These are phyloP conservation scores for Sarocladium kiliense DNA, from an alignment of 2,329 filamentous ascomycete genomes.

Conservation along the genomic window DNA sequence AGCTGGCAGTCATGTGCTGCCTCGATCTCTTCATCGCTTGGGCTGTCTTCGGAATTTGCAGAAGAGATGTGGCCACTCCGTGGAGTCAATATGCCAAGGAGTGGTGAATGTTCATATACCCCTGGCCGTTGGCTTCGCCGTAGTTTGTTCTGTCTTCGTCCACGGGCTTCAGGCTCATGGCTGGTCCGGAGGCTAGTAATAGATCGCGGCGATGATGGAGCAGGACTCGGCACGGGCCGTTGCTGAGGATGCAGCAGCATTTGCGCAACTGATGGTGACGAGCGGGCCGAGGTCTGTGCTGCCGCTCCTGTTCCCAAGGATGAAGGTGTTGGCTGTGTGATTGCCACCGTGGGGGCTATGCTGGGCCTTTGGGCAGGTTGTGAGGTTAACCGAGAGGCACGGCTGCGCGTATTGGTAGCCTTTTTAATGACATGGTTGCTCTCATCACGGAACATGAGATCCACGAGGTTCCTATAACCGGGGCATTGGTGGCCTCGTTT, in stretches of 20 bases:
- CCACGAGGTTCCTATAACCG: conserved; percentile 49
- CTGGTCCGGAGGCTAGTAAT: not conserved
- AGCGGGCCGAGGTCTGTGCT: not conserved
- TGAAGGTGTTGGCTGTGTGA: not conserved
- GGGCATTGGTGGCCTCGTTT: conserved; percentile 47
- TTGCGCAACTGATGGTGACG: not conserved
- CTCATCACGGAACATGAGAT: conserved; percentile 54
- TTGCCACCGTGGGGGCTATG: not conserved
- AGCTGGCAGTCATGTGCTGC: not conserved
- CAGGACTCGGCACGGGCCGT: not conserved
- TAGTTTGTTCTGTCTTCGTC: not conserved
- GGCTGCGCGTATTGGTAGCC: conserved; percentile 30
- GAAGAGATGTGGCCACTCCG: not conserved
- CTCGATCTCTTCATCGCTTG: not conserved
- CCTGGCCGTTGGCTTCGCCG: not conserved
- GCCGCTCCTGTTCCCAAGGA: not conserved
- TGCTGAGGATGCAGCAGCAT: not conserved
- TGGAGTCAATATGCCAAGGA: not conserved
- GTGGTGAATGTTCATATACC: not conserved
- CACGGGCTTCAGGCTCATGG: not conserved
- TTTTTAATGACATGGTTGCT: conserved; percentile 51
- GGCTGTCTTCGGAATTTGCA: not conserved
- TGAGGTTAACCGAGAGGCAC: not conserved
- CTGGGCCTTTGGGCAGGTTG: not conserved
- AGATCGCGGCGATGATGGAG: not conserved